Percentiles rank a stretch among this genome's conserved stretches.
phyloP scores from a whole-genome alignment of 805 yeast genomes.

The Scheffersomyces coipomensis region DNA sequence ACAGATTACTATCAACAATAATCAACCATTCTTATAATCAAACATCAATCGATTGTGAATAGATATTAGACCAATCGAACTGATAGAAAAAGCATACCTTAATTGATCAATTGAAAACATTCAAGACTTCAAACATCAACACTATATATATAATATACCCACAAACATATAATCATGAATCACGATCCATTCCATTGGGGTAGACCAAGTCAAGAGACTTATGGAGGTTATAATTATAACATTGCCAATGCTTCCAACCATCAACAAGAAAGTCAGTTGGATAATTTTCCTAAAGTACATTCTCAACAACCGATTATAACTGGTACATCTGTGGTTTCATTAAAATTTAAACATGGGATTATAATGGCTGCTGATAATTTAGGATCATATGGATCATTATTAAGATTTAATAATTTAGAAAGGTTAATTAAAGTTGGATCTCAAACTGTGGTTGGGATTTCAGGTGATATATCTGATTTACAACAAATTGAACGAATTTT shows the following conservation, averaged over 20 bases:
- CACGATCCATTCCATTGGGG: slow-evolving; percentile 98
- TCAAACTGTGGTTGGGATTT: slow-evolving; percentile 85
- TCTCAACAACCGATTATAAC: slow-evolving; percentile 95
- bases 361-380: slow-evolving; percentile 93
- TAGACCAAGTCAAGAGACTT: slow-evolving; percentile 78
- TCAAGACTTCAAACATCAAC: too few relatives aligned
- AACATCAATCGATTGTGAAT: too few relatives aligned
- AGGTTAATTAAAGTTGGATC: slow-evolving; percentile 82
- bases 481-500: slow-evolving; percentile 76
- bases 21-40: too few relatives aligned
- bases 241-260: slow-evolving; percentile 61
- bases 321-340: slow-evolving; percentile 91
- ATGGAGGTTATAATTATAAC: slow-evolving; percentile 74
- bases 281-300: slow-evolving; percentile 66
- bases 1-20: too few relatives aligned
- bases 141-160: too few relatives aligned
- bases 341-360: slow-evolving; percentile 88
- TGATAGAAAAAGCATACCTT: too few relatives aligned
- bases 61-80: too few relatives aligned
- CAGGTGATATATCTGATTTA: slow-evolving; percentile 94
- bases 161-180: too few relatives aligned
- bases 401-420: slow-evolving; percentile 82
- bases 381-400: slow-evolving; percentile 89
- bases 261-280: slow-evolving; percentile 7
- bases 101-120: too few relatives aligned